These are phyloP conservation scores for Blastocystis sp. DNA, from an alignment of 352 stramenopile species.

Conservation along the genomic window DNA sequence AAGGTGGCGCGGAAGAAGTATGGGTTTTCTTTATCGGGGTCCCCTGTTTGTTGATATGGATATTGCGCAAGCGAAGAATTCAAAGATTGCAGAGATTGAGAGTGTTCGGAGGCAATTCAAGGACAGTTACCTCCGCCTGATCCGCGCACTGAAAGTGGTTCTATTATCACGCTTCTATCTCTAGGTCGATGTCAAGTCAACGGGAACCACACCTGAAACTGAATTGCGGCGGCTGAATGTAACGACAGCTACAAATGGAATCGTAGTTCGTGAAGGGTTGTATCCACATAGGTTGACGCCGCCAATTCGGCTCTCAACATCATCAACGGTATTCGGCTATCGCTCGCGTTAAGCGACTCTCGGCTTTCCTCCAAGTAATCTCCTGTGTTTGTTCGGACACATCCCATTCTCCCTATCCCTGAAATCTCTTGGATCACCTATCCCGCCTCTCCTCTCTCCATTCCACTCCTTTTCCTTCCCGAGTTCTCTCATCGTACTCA, in stretches of 20 bases:
- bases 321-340: neutral
- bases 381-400: neutral
- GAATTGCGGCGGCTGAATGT: neutral
- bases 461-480: neutral
- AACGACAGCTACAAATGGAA: neutral
- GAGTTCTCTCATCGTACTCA: neutral
- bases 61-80: neutral
- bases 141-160: neutral
- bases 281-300: neutral
- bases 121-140: neutral
- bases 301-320: neutral
- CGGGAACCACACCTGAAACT: neutral
- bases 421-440: neutral
- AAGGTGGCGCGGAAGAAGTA: slow-evolving; percentile 7
- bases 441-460: neutral
- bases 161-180: neutral
- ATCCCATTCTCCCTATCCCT: neutral
- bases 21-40: neutral
- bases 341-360: neutral
- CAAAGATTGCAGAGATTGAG: slow-evolving; percentile 18
- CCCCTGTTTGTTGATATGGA: slow-evolving; percentile 8
- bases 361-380: neutral
- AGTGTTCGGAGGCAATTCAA: neutral
- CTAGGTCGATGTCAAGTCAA: neutral
- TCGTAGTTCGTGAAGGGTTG: neutral